A percentile compares a stretch with the other conserved stretches of the same genome.
Conservation (phyloP, 805 yeast genomes). For the Pichia gijzeniarum region DNA sequence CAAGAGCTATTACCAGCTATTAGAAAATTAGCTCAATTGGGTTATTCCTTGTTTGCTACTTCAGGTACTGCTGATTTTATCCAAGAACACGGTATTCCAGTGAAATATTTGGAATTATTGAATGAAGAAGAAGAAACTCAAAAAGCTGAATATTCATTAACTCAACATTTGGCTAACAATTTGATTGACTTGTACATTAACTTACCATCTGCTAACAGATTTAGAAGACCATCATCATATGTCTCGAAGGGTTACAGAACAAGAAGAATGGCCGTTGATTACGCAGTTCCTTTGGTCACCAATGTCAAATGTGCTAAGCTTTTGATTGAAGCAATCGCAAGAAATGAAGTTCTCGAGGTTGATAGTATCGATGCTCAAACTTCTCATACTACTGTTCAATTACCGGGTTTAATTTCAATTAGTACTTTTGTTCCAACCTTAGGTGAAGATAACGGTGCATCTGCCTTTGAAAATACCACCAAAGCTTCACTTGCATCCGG, state of each 20-base stretch:
- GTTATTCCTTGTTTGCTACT: conserved; percentile 90
- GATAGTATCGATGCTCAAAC: conserved; percentile 82
- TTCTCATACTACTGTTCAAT: conserved; percentile 70
- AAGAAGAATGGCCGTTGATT: conserved; percentile 99
- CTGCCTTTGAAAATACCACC: conserved; percentile 61
- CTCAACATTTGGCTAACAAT: conserved; percentile 95
- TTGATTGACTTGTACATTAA: conserved; percentile 93
- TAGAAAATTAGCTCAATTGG: conserved; percentile 70
- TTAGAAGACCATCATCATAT: conserved; percentile 98
- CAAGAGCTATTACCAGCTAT: conserved; percentile 87
- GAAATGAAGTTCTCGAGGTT: conserved; percentile 62
- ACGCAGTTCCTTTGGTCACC: conserved; percentile 94
- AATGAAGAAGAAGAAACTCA: conserved; percentile 62
- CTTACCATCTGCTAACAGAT: conserved; percentile 93
- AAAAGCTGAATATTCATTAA: conserved; percentile 88
- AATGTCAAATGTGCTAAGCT: conserved; percentile 96
- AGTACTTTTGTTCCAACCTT: conserved; percentile 72
- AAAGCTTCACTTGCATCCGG: conserved; percentile 76
- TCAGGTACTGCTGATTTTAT: conserved; percentile 99
- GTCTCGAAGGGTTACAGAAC: conserved; percentile 96
- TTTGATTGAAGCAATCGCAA: conserved; percentile 86
- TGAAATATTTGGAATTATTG: conserved; percentile 88
- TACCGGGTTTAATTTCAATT: conserved; percentile 85
- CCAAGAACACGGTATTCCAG: conserved; percentile 90
- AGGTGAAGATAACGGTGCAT: conserved; percentile 37